Conservation (phyloP, 768 basidiomycete genomes). For the Mycena epipterygia region DNA sequence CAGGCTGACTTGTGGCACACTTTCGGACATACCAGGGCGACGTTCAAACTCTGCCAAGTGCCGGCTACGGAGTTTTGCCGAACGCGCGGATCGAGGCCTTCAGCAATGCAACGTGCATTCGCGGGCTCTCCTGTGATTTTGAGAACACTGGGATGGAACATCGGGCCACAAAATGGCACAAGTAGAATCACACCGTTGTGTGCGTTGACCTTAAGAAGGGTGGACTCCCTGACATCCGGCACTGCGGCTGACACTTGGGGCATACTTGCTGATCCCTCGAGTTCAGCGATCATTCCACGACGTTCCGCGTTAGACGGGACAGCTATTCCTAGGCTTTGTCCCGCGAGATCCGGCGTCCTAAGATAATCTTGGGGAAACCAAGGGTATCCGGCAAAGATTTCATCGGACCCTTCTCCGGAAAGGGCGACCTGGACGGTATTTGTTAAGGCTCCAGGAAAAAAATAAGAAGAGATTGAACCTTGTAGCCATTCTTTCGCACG, state of each 20-base stretch:
- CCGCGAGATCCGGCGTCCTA: background rate
- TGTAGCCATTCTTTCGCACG: constrained; percentile 32
- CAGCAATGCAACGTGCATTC: background rate
- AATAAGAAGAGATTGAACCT: constrained; percentile 7
- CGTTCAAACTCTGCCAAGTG: constrained; percentile 27
- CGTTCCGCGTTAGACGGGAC: constrained; percentile 27
- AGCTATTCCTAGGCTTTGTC: background rate
- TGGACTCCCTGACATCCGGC: background rate
- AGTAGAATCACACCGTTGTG: background rate
- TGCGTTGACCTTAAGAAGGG: background rate
- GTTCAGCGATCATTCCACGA: background rate
- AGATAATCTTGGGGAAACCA: constrained; percentile 14
- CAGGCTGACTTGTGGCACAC: background rate
- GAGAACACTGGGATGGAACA: background rate
- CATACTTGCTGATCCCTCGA: background rate
- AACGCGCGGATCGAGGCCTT: constrained; percentile 13
- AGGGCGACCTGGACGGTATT: too few species aligned
- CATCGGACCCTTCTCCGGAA: constrained; percentile 24
- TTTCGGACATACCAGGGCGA: constrained; percentile 12
- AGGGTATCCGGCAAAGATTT: constrained; percentile 11
- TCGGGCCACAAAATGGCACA: background rate
- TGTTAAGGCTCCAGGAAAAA: too few species aligned
- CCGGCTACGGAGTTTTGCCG: constrained; percentile 19
- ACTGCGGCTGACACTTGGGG: background rate
- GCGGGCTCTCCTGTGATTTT: background rate